These are phyloP conservation scores for Fragaria vesca DNA, from an alignment of 306 rosid genomes.

Conservation along the genomic window DNA sequence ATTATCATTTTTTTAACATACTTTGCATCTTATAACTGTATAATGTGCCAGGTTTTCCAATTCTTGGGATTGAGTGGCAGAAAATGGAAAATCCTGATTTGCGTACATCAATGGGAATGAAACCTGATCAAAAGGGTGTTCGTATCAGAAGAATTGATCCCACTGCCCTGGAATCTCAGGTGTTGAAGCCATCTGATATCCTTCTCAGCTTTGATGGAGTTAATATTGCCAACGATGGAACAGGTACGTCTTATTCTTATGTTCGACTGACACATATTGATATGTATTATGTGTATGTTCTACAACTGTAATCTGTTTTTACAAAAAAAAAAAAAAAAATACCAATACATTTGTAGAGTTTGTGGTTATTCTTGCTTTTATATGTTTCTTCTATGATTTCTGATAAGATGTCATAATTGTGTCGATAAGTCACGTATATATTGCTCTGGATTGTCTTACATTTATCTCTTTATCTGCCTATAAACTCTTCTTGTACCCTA, in stretches of 20 bases:
- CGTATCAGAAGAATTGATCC: constrained; percentile 94
- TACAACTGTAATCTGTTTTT: too few relatives aligned
- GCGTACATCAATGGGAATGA: constrained; percentile 75
- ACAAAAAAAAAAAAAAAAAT: not conserved
- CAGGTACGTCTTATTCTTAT: constrained; percentile 46
- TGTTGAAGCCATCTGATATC: constrained; percentile 91
- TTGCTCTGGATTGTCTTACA: not conserved
- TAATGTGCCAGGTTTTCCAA: constrained; percentile 72
- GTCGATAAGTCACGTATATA: not conserved
- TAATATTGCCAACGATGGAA: constrained; percentile 96
- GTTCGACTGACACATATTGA: not conserved
- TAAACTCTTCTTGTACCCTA: constrained; percentile 12
- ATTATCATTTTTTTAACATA: not conserved
- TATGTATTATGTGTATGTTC: not conserved
- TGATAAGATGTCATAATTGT: not conserved
- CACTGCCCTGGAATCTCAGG: constrained; percentile 73
- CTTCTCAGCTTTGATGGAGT: constrained; percentile 91
- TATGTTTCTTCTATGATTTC: constrained; percentile 4
- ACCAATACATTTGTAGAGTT: not conserved
- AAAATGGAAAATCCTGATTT: constrained; percentile 99
- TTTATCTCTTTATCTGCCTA: not conserved
- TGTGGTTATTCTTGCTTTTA: not conserved
- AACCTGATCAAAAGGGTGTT: constrained; percentile 88
- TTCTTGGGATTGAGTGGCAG: constrained; percentile 98
- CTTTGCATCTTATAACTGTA: constrained; percentile 16